Base-by-base conservation (phyloP, 495 filamentous ascomycete species). In the Bombardia bombarda region DNA sequence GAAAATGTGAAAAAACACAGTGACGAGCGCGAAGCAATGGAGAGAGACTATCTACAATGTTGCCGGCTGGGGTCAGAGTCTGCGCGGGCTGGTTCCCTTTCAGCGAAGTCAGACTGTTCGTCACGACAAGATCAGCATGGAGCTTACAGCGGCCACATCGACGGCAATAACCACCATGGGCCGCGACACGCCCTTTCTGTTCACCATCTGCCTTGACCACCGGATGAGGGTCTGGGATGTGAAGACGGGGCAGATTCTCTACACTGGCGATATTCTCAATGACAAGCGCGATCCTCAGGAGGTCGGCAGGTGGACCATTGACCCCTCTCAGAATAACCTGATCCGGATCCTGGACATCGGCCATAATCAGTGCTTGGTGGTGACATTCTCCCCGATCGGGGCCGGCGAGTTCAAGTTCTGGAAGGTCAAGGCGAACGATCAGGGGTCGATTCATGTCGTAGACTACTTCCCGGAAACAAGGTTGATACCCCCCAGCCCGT, bases 341-440 rank as follows among this genome's bases (percentile, higher is more conserved):
- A 73, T 96, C 32, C 77, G 79, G 40, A 74, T 95, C 12, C 70
- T 90, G 40, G 76, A 83, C 31, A 68, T 77, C 35, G 74, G 71
- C 18, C 74, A 67, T 21, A 80, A 86, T 43, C 67, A 73, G 32
- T 87, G 87, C 50, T 74, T 85, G 45, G 75, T 88, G 17, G 78
- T 86, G 18, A 90, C 87, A 10, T 95, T 87, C 60, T 95, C 89
- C 24, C 88, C 92, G 7, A 70, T 88, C 53, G 80, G 86, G 45
- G 70, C 88, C 56, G 86, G 87, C 19, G 80, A 88, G 50, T 96
- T 99, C 75, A 97, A 96, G 62, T 90, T 99, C 63, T 99, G 90
- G 87, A 80, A 76, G 39, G 74, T 89, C 3, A 72, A 74, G 43
- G 77, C 81, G 13, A 75, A 80, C 21, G 69, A 80, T 32, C 73